Evolutionary conservation across 345 rosid species (phyloP).

Genomic region (Eucalyptus polyanthemos): DNA sequence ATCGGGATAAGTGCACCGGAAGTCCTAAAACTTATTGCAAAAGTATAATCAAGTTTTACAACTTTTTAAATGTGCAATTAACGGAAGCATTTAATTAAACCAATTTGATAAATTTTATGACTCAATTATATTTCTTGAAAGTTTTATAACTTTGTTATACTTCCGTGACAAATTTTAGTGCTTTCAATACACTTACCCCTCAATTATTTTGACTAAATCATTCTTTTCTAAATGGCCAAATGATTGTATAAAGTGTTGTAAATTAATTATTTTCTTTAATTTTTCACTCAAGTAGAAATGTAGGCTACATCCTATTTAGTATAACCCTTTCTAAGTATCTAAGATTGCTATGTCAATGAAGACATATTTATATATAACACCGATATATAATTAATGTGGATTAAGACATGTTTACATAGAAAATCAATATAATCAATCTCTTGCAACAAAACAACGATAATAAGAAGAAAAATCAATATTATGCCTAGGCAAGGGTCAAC

Average conservation of each 20-base stretch:
- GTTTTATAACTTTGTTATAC: too few species aligned
- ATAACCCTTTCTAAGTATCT: neutral
- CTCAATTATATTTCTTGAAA: too few species aligned
- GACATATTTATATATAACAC: neutral
- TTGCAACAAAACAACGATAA: neutral
- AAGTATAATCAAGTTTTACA: too few species aligned
- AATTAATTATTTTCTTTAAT: neutral
- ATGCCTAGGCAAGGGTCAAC: too few species aligned
- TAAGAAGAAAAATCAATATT: neutral
- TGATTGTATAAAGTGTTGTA: neutral
- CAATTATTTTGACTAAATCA: neutral
- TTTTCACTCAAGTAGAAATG: neutral
- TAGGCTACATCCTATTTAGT: neutral
- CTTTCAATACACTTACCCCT: too few species aligned
- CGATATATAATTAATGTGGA: neutral
- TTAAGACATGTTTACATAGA: neutral
- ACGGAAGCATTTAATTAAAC: fast-evolving
- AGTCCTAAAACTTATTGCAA: too few species aligned
- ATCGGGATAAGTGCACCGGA: fast-evolving
- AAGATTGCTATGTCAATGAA: neutral
- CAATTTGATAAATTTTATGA: too few species aligned
- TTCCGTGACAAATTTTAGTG: too few species aligned
- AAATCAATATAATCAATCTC: neutral
- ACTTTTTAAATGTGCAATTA: too few species aligned
- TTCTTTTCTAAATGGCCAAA: neutral